Conservation (phyloP, 2,329 filamentous ascomycete genomes). For the Cercospora sojina region DNA sequence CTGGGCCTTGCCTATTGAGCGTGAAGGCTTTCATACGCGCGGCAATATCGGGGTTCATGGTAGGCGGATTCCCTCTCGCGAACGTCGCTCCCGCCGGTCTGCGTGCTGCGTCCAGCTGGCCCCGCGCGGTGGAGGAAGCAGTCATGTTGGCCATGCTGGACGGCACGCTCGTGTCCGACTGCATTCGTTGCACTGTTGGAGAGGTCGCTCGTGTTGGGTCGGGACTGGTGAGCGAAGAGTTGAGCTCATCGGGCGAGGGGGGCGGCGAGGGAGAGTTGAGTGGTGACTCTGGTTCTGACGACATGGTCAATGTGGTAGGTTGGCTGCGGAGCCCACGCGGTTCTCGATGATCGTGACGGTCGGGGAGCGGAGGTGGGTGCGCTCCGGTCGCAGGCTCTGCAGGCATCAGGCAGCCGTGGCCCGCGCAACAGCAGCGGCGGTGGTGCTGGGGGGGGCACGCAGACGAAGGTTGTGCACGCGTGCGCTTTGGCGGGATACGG, state of each 20-base stretch:
- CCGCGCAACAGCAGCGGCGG: neutral
- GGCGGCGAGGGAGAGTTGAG: constrained; percentile 33
- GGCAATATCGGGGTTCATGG: constrained; percentile 58
- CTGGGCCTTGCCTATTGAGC: constrained; percentile 60
- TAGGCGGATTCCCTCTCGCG: constrained; percentile 49
- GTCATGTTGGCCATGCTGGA: constrained; percentile 62
- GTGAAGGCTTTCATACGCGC: constrained; percentile 70
- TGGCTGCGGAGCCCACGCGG: neutral
- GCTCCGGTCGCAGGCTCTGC: neutral
- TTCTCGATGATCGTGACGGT: neutral
- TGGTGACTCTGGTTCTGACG: constrained; percentile 18
- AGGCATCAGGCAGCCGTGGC: neutral
- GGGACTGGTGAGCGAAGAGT: constrained; percentile 23
- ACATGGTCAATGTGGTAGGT: constrained; percentile 17
- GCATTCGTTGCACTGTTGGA: constrained; percentile 20
- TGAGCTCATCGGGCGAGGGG: constrained; percentile 28
- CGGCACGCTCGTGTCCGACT: constrained; percentile 26
- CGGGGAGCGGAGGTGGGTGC: neutral
- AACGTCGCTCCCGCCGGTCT: constrained; percentile 50
- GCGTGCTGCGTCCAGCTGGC: constrained; percentile 69
- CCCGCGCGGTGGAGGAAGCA: constrained; percentile 78
- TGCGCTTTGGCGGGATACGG: neutral
- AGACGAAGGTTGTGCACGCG: neutral
- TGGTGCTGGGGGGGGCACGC: neutral
- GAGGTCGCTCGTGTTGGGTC: constrained; percentile 15